Conservation (phyloP, 2,329 filamentous ascomycete species). For the Aspergillus sp. region DNA sequence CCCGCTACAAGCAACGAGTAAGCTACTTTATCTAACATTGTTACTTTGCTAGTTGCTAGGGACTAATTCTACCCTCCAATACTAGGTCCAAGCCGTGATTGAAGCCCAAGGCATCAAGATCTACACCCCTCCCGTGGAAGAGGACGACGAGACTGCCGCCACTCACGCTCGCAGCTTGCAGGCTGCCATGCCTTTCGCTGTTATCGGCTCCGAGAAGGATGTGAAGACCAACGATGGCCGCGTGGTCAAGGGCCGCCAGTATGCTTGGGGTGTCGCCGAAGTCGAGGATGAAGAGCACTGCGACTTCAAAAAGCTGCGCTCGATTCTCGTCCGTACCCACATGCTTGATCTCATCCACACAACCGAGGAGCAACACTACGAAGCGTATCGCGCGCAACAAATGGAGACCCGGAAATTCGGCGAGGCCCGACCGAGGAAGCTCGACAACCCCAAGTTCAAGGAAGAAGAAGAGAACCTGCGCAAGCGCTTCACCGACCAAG, state of each 20-base stretch:
- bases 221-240: constrained; percentile 94
- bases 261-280: constrained; percentile 98
- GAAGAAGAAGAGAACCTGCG: constrained; percentile 97
- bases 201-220: constrained; percentile 99
- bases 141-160: constrained; percentile 94
- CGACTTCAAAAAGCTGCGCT: constrained; percentile 99
- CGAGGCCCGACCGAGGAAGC: constrained; percentile 92
- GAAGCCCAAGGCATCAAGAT: constrained; percentile 99
- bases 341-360: constrained; percentile 99
- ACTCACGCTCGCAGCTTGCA: constrained; percentile 93
- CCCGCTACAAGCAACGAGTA: constrained; percentile 94
- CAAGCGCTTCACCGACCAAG: constrained; percentile 99
- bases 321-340: constrained; percentile 97
- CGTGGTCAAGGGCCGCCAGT: constrained; percentile 98
- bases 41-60: not conserved
- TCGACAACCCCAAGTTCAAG: constrained; percentile 99
- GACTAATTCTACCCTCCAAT: not conserved
- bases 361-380: constrained; percentile 98
- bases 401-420: constrained; percentile 99
- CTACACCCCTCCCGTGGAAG: constrained; percentile 95
- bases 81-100: constrained; percentile 86
- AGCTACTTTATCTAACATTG: constrained; percentile 27
- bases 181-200: constrained; percentile 96
- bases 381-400: constrained; percentile 97
- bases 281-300: constrained; percentile 99